Evolutionary conservation across 352 stramenopile species (phyloP).

Genomic region (Globisporangium polare): DNA sequence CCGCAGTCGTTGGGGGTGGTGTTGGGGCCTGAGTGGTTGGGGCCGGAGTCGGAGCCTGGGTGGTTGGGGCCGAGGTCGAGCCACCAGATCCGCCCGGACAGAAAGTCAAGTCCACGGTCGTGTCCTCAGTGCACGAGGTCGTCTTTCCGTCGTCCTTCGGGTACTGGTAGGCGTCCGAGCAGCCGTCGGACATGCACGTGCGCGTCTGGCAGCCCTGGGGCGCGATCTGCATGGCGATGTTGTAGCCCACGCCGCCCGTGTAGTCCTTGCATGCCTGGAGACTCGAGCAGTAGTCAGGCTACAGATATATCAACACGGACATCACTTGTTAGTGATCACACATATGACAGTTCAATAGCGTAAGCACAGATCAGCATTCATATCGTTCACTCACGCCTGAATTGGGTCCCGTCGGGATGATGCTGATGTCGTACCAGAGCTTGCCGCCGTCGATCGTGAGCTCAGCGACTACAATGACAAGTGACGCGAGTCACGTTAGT

Average conservation of each 20-base stretch:
- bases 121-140: slow-evolving; percentile 33
- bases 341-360: not conserved
- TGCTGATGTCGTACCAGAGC: slow-evolving; percentile 51
- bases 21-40: slow-evolving; percentile 17
- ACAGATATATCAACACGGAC: not conserved
- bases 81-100: slow-evolving; percentile 35
- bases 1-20: slow-evolving; percentile 22
- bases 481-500: not conserved
- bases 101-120: slow-evolving; percentile 40
- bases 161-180: slow-evolving; percentile 35
- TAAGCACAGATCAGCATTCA: not conserved
- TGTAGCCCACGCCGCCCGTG: slow-evolving; percentile 39
- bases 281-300: slow-evolving; percentile 33
- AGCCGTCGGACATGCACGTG: slow-evolving; percentile 33
- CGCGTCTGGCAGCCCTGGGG: slow-evolving; percentile 30
- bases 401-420: slow-evolving; percentile 36
- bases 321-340: not conserved
- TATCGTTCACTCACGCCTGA: slow-evolving; percentile 1
- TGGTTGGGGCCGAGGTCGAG: slow-evolving; percentile 14
- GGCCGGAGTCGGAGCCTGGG: slow-evolving; percentile 9
- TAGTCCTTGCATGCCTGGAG: slow-evolving; percentile 33
- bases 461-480: slow-evolving; percentile 30
- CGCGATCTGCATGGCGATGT: slow-evolving; percentile 43
- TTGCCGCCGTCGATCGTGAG: slow-evolving; percentile 28
- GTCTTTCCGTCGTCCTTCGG: slow-evolving; percentile 43